These are phyloP conservation scores for Myriosclerotinia curreyana DNA, from an alignment of 2,329 filamentous ascomycete genomes.

Conservation along the genomic window DNA sequence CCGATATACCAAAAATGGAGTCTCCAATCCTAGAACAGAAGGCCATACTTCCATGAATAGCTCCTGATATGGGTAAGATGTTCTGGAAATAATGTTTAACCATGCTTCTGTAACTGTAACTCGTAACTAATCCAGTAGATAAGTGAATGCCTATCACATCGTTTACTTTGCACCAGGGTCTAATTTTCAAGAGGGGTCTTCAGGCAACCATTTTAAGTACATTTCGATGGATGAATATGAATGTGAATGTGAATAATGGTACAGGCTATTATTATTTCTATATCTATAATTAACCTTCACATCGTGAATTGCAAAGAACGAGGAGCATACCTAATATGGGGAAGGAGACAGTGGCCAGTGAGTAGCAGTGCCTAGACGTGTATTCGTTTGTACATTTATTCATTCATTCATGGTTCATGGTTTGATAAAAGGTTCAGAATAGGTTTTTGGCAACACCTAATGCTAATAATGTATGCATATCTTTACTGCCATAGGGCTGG, in stretches of 20 bases:
- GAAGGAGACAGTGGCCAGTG: not conserved
- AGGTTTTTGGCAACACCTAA: constrained; percentile 1
- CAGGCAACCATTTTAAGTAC: constrained; percentile 19
- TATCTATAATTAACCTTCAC: constrained; percentile 5
- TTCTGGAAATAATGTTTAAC: not conserved
- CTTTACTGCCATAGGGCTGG: constrained; percentile 19
- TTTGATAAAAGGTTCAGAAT: not conserved
- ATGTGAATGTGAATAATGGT: not conserved
- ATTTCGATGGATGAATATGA: not conserved
- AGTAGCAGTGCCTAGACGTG: not conserved
- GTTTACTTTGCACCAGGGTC: not conserved
- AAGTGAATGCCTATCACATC: constrained; percentile 1
- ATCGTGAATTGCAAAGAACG: constrained; percentile 1
- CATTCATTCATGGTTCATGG: constrained; percentile 14
- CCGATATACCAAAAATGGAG: constrained; percentile 11
- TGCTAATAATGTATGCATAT: not conserved
- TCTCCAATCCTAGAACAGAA: constrained; percentile 9
- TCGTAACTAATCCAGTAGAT: constrained; percentile 11
- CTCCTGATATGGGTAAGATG: not conserved
- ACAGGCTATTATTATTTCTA: not conserved
- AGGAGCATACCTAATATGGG: constrained; percentile 14
- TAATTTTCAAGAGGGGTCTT: constrained; percentile 6
- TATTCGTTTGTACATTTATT: not conserved
- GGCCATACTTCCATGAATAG: not conserved
- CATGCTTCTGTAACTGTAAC: constrained; percentile 1